Evolutionary conservation across 208 protist genomes (phyloP).

Genomic region (Trypanosoma melophagium): DNA sequence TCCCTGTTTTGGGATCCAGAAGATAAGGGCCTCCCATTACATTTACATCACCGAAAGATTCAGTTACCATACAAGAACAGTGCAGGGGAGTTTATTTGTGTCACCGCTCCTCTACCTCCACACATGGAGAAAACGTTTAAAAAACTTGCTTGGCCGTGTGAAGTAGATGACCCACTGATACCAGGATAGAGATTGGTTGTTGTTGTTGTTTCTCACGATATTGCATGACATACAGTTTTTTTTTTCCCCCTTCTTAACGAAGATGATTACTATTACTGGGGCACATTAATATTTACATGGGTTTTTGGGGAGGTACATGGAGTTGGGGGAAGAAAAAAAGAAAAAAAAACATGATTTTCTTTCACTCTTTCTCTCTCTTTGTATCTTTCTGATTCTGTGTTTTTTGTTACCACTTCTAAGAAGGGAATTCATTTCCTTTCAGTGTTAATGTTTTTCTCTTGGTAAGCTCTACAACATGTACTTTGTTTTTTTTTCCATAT

Average conservation of each 20-base stretch:
- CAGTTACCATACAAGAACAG: constrained; percentile 90
- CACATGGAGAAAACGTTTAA: constrained; percentile 91
- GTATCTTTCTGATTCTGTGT: too few species aligned
- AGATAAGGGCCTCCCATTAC: constrained; percentile 77
- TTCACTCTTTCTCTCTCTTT: too few species aligned
- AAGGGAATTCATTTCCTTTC: neutral
- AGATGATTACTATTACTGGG: too few species aligned
- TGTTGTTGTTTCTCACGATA: too few species aligned
- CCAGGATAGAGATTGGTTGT: constrained; percentile 50
- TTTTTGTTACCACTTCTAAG: neutral
- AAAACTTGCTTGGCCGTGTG: constrained; percentile 78
- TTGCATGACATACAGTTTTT: too few species aligned
- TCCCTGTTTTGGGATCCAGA: constrained; percentile 83
- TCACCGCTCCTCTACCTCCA: constrained; percentile 83
- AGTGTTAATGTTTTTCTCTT: neutral
- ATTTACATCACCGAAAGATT: constrained; percentile 89
- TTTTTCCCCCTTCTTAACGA: too few species aligned
- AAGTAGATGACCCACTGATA: constrained; percentile 90
- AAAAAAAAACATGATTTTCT: too few species aligned
- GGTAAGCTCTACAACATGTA: neutral
- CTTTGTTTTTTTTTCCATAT: neutral
- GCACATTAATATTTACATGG: too few species aligned
- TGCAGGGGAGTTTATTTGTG: constrained; percentile 77
- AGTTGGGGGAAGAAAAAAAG: too few species aligned
- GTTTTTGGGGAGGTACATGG: too few species aligned